These are phyloP conservation scores for Nicotiana benthamiana DNA, from an alignment of 257 asterid genomes.

Conservation along the genomic window DNA sequence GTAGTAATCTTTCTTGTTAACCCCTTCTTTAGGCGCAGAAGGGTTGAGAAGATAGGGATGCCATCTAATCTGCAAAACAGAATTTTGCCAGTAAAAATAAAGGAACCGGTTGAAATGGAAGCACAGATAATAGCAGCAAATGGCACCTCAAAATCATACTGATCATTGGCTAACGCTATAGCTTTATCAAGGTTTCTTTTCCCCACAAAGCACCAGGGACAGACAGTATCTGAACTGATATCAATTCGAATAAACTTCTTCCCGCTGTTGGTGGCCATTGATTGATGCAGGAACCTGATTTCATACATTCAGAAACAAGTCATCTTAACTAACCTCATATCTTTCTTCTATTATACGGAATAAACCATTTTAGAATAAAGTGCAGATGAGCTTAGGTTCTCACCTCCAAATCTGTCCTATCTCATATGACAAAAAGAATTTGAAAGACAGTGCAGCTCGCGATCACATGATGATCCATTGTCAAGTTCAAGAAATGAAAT, in stretches of 20 bases:
- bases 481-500: background rate
- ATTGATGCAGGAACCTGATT: slow-evolving; percentile 30
- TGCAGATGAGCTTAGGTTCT: background rate
- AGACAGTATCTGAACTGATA: slow-evolving; percentile 58
- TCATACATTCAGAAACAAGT: background rate
- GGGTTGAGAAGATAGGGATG: slow-evolving; percentile 52
- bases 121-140: background rate
- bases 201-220: slow-evolving; percentile 95
- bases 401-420: background rate
- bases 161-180: slow-evolving; percentile 44
- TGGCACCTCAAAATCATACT: slow-evolving; percentile 35
- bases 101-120: background rate
- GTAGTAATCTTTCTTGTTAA: slow-evolving; percentile 56
- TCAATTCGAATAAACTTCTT: slow-evolving; percentile 62
- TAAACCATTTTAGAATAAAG: background rate
- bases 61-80: slow-evolving; percentile 31
- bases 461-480: background rate
- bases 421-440: no score
- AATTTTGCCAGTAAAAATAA: background rate
- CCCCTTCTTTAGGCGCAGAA: slow-evolving; percentile 63
- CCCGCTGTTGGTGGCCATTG: slow-evolving; percentile 31
- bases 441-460: background rate
- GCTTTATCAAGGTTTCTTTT: slow-evolving; percentile 76
- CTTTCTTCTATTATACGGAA: background rate
- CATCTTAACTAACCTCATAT: background rate